phyloP scores from a whole-genome alignment of 345 rosid genomes.

The Odontarrhena argentea region DNA sequence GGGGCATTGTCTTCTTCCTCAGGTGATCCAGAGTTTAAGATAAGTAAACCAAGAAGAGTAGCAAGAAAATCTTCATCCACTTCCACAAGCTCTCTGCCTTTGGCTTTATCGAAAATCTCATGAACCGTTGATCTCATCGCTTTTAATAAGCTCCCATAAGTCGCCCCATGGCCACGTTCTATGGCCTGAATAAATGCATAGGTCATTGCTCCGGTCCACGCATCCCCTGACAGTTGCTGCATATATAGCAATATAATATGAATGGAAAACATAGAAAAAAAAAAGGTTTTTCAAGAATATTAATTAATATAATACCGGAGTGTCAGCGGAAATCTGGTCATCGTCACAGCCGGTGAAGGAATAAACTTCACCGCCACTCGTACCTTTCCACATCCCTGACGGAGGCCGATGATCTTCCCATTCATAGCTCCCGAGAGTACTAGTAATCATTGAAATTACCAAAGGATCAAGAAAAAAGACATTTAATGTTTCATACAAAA shows the following conservation, averaged over 20 bases:
- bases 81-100: conserved; percentile 41
- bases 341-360: conserved; percentile 95
- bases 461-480: background rate
- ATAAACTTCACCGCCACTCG: conserved; percentile 84
- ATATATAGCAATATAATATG: no score
- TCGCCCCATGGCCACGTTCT: conserved; percentile 67
- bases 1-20: conserved; percentile 28
- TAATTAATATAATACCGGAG: conserved; percentile 52
- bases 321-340: conserved; percentile 79
- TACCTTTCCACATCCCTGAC: conserved; percentile 84
- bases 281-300: background rate
- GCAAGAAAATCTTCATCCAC: conserved; percentile 44
- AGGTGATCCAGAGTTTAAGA: conserved; percentile 43
- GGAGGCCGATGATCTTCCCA: conserved; percentile 93
- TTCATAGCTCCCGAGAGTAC: conserved; percentile 51
- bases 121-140: conserved; percentile 81
- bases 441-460: conserved; percentile 29
- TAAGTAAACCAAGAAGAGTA: conserved; percentile 64
- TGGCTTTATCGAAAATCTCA: conserved; percentile 36
- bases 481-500: background rate
- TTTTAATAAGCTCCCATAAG: conserved; percentile 68
- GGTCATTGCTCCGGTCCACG: conserved; percentile 96
- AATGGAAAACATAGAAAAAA: background rate
- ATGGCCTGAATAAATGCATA: conserved; percentile 84
- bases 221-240: conserved; percentile 69